These are phyloP conservation scores for Sarcodon sp. DNA, from an alignment of 768 basidiomycete genomes.

Conservation along the genomic window DNA sequence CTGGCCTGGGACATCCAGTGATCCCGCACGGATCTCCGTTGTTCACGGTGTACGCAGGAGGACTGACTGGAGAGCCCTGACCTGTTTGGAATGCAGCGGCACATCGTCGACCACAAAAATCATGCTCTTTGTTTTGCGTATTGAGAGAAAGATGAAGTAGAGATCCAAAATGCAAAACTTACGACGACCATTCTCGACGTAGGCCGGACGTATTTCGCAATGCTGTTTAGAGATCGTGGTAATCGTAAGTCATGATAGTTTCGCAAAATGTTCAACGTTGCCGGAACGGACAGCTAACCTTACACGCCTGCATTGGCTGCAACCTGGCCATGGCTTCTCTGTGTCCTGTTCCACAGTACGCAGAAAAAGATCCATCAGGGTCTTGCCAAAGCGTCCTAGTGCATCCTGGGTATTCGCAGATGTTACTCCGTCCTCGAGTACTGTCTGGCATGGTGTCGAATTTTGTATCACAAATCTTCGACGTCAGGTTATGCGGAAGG, in stretches of 20 bases:
- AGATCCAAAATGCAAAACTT: neutral
- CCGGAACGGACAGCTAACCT: conserved; percentile 6
- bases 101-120: conserved; percentile 11
- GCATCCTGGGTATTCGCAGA: conserved; percentile 8
- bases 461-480: no score
- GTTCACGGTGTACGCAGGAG: no score
- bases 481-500: no score
- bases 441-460: conserved; percentile 1
- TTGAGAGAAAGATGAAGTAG: neutral
- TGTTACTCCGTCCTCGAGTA: conserved; percentile 2
- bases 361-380: conserved; percentile 12
- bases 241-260: neutral
- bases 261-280: no score
- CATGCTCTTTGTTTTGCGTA: conserved; percentile 2
- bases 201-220: conserved; percentile 7
- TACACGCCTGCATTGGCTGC: conserved; percentile 3
- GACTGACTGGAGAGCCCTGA: no score
- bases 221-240: conserved; percentile 1
- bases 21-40: conserved; percentile 2
- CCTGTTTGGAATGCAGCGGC: conserved; percentile 2
- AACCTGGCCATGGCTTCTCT: conserved; percentile 6
- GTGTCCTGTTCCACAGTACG: conserved; percentile 9
- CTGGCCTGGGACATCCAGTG: conserved; percentile 4
- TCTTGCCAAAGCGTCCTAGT: conserved; percentile 7
- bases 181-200: conserved; percentile 11